These are phyloP conservation scores for Metschnikowia aberdeeniae DNA, from an alignment of 805 yeast genomes.

Conservation along the genomic window DNA sequence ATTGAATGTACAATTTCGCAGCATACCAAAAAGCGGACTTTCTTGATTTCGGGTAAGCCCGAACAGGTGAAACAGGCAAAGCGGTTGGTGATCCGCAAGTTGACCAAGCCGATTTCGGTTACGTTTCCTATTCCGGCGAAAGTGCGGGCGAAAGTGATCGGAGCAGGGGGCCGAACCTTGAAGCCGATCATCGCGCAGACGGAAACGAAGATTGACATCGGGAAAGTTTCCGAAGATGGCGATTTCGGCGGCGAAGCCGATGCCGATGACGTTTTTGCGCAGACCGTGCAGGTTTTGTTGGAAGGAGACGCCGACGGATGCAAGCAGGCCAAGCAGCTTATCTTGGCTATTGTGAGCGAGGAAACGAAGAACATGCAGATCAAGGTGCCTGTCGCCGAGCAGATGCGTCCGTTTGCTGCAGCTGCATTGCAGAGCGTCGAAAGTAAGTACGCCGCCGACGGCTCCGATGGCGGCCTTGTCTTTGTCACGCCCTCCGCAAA, in stretches of 20 bases:
- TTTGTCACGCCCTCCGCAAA: slow-evolving; percentile 38
- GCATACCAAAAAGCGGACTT: slow-evolving; percentile 73
- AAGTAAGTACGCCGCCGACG: slow-evolving; percentile 16
- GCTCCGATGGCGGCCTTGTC: slow-evolving; percentile 20
- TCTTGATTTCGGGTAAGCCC: slow-evolving; percentile 73
- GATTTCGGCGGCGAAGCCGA: slow-evolving; percentile 36
- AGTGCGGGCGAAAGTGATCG: slow-evolving; percentile 76
- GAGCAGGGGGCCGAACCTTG: slow-evolving; percentile 78
- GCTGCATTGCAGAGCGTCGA: slow-evolving; percentile 25
- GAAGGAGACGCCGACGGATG: slow-evolving; percentile 87
- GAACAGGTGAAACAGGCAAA: slow-evolving; percentile 65
- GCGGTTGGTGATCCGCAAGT: slow-evolving; percentile 66
- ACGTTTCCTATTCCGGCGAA: slow-evolving; percentile 69
- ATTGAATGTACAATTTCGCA: slow-evolving; percentile 81
- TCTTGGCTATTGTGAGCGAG: slow-evolving; percentile 69
- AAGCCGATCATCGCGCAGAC: slow-evolving; percentile 71
- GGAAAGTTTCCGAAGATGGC: slow-evolving; percentile 28
- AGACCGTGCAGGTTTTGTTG: slow-evolving; percentile 56
- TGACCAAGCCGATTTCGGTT: slow-evolving; percentile 68
- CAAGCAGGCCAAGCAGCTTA: slow-evolving; percentile 63
- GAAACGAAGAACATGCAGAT: slow-evolving; percentile 58
- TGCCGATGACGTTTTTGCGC: slow-evolving; percentile 60
- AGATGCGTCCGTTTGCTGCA: slow-evolving; percentile 26
- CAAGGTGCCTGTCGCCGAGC: slow-evolving; percentile 43
- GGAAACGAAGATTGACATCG: slow-evolving; percentile 69